phyloP scores from a whole-genome alignment of 495 filamentous ascomycete species.

The Hypoxylon fragiforme region DNA sequence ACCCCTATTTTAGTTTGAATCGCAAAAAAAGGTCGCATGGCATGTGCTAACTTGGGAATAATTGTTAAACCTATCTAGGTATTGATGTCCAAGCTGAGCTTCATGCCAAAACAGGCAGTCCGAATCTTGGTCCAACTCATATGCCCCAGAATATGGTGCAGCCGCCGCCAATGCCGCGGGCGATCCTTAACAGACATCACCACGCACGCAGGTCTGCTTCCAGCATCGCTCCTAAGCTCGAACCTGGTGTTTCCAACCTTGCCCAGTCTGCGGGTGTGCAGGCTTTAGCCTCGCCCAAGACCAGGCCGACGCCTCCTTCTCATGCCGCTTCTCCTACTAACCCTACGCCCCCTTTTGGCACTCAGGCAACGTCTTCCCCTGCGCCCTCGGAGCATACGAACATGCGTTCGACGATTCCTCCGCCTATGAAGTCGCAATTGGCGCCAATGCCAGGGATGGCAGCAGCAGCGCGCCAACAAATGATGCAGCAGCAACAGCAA shows the following conservation, averaged over 20 bases:
- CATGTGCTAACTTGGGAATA: too few relatives aligned
- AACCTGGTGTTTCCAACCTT: constrained; percentile 60
- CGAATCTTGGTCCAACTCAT: constrained; percentile 65
- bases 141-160: constrained; percentile 65
- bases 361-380: constrained; percentile 70
- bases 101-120: constrained; percentile 80
- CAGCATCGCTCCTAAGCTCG: constrained; percentile 71
- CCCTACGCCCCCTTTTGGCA: constrained; percentile 70
- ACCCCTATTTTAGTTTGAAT: background rate
- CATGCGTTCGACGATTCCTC: constrained; percentile 46
- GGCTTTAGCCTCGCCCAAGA: constrained; percentile 57
- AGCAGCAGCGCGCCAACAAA: constrained; percentile 34
- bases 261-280: constrained; percentile 57
- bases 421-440: constrained; percentile 46
- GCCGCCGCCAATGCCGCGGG: constrained; percentile 70
- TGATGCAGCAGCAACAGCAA: constrained; percentile 39
- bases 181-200: constrained; percentile 68
- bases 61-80: constrained; percentile 63
- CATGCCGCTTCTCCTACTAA: constrained; percentile 77
- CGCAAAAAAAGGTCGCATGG: too few relatives aligned
- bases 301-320: constrained; percentile 79
- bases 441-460: constrained; percentile 54
- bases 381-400: constrained; percentile 59
- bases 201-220: constrained; percentile 69
- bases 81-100: constrained; percentile 98